Base-by-base conservation (phyloP, 2,329 filamentous ascomycete species). In the Curvularia verruculosa region DNA sequence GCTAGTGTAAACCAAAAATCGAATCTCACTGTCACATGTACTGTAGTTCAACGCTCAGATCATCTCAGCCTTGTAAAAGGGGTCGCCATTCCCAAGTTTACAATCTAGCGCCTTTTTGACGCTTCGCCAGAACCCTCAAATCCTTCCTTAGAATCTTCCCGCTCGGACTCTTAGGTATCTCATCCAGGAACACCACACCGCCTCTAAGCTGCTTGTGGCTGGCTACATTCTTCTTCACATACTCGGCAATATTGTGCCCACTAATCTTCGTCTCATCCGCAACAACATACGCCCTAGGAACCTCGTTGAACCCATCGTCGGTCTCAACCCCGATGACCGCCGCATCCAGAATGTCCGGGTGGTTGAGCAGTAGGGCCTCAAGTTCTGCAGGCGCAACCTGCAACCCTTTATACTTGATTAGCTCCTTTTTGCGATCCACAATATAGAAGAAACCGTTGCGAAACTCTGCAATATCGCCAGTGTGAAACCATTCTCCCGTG, bases 381-480 rank as follows among this genome's bases (percentile, higher is more conserved):
- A 83, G 68, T 55, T 83, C 81, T 0, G 80, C 79, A 1, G 81
- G 81, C 9, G 81, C 78, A 15, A 83, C 79, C 67, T 83, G 80
- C 31, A 81, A 68, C 1, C 81, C 81, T 60, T 82, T 81, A 51
- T 81, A 81, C 60, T 82, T 82, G 65, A 82, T 82, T 8, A 82
- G 67, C 55, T 82, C 77, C 67, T 80, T 72, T 56, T 73, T 73
- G 21, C 77, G 69, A 45, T 80, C 78, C 1, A 80, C 74, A 44
- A 81, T 77, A 41, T 80, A 80, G 48, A 79, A 73, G 36, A 76
- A 54, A 4, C 73, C 72, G 34, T 76, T 66, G 15, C 67, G 58
- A 49, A 76, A 75, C 39, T 66, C 66, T 2, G 69, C 74, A 36
- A 77, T 70, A 44, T 79, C 77, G 28, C 77, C 77, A 0, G 76